Evolutionary conservation across 192 early-diverging fungal species (phyloP).

Genomic region (Podila epigama): DNA sequence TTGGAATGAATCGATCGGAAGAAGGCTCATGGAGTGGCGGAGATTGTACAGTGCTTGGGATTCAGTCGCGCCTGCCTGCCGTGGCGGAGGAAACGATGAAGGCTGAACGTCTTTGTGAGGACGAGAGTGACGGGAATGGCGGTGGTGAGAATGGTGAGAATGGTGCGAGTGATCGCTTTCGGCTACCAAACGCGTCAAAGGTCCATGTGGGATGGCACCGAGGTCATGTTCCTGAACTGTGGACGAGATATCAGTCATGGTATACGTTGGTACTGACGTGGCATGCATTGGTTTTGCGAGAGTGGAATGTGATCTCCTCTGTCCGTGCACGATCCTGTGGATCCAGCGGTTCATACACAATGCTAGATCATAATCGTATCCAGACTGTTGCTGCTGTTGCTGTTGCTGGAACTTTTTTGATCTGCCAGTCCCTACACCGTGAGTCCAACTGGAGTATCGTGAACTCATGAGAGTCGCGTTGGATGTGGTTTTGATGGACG

Average conservation of each 20-base stretch:
- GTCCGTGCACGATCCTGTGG: slow-evolving; percentile 9
- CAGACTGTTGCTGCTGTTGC: neutral
- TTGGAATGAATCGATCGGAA: neutral
- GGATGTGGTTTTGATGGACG: no score
- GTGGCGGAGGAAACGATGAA: no score
- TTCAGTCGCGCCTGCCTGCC: no score
- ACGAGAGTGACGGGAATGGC: no score
- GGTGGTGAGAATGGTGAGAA: no score
- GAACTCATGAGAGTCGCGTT: no score
- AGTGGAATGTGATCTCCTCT: slow-evolving; percentile 15
- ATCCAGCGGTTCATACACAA: slow-evolving; percentile 43
- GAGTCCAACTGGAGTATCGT: no score
- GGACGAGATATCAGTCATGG: neutral
- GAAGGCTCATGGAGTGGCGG: neutral
- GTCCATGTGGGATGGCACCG: neutral
- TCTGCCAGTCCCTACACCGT: no score
- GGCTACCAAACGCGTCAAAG: neutral
- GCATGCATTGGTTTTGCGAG: slow-evolving; percentile 17
- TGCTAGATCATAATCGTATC: slow-evolving; percentile 28
- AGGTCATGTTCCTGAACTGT: neutral
- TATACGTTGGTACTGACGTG: slow-evolving; percentile 2
- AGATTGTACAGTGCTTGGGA: neutral
- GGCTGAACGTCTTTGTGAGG: neutral
- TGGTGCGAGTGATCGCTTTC: neutral
- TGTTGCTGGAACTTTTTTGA: no score